Percentiles rank a stretch among this genome's conserved stretches.
Conservation (phyloP, 176 grass and related monocot genomes). For the Carex cristatella region DNA sequence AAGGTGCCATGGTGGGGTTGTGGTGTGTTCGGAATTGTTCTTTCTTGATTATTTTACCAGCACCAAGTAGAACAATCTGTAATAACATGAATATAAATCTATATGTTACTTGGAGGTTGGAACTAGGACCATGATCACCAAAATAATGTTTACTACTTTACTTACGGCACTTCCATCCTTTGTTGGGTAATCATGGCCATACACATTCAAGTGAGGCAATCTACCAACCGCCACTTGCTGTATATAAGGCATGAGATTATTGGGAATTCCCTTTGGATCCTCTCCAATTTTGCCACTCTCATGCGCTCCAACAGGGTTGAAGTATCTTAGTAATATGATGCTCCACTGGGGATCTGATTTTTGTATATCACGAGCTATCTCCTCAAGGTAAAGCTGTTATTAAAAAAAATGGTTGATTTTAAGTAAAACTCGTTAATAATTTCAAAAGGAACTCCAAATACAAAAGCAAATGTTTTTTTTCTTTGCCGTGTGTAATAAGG, state of each 20-base stretch:
- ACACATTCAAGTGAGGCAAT: conserved; percentile 70
- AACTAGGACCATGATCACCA: background rate
- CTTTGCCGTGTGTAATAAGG: background rate
- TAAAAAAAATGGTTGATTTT: background rate
- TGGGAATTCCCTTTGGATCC: conserved; percentile 79
- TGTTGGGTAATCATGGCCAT: conserved; percentile 84
- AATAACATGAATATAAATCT: background rate
- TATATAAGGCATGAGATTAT: conserved; percentile 94
- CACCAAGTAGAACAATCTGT: background rate
- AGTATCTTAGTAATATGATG: conserved; percentile 79
- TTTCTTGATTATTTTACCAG: background rate
- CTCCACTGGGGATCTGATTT: conserved; percentile 50
- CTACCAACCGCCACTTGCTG: conserved; percentile 80
- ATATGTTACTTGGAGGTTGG: background rate
- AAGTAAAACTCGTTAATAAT: background rate
- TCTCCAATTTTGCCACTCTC: conserved; percentile 83
- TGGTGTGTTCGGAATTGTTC: background rate
- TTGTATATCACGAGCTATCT: conserved; percentile 69
- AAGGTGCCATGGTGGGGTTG: background rate
- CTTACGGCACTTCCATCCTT: conserved; percentile 72
- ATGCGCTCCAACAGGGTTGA: conserved; percentile 91
- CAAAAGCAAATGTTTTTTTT: background rate
- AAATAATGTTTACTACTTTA: background rate
- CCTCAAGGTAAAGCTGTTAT: conserved; percentile 74
- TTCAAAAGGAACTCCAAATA: background rate